A percentile compares a stretch with the other conserved stretches of the same genome.
Conservation (phyloP, 495 filamentous ascomycete genomes). For the Coniosporium apollinis region DNA sequence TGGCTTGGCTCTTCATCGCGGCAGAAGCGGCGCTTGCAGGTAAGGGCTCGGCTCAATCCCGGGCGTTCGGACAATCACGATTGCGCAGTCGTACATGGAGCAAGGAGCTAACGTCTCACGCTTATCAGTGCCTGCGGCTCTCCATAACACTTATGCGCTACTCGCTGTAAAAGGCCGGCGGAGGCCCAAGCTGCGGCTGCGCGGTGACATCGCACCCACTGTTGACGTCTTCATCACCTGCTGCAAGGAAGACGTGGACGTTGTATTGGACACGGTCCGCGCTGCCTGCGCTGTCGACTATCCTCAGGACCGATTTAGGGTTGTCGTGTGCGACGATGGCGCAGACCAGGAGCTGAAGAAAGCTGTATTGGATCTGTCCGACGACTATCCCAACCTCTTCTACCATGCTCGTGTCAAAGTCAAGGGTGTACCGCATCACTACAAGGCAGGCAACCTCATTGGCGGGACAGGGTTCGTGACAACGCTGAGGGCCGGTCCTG, state of each 20-base stretch:
- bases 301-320: constrained; percentile 29
- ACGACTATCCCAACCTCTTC: constrained; percentile 25
- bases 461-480: constrained; percentile 27
- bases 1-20: too few species aligned
- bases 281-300: constrained; percentile 34
- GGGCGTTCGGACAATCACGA: too few species aligned
- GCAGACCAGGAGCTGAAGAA: constrained; percentile 22
- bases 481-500: constrained; percentile 23
- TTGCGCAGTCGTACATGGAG: too few species aligned
- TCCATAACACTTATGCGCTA: too few species aligned
- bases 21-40: too few species aligned
- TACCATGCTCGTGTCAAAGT: constrained; percentile 26
- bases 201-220: constrained; percentile 27
- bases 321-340: constrained; percentile 37
- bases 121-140: too few species aligned
- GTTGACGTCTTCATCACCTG: constrained; percentile 37
- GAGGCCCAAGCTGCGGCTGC: constrained; percentile 15
- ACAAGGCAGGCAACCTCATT: constrained; percentile 40
- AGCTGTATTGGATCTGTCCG: constrained; percentile 11
- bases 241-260: constrained; percentile 33
- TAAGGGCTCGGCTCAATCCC: too few species aligned
- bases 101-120: too few species aligned
- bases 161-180: too few species aligned
- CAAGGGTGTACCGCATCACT: constrained; percentile 34
- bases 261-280: constrained; percentile 36